Evolutionary conservation across 495 filamentous ascomycete genomes (phyloP).

Genomic region (Aspergillus cristatus): DNA sequence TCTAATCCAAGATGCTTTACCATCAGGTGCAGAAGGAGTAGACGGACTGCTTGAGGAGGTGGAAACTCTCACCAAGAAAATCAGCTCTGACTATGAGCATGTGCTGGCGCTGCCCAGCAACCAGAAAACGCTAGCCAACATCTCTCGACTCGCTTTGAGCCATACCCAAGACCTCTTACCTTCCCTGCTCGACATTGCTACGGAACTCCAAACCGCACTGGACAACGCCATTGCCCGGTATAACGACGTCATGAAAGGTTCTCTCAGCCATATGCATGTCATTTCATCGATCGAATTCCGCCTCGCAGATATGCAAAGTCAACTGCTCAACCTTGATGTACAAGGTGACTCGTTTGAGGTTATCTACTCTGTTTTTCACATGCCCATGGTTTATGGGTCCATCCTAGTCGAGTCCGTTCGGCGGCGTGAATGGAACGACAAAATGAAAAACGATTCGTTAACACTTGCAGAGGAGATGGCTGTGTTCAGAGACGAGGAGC

Average conservation of each 20-base stretch:
- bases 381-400: constrained; percentile 83
- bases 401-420: constrained; percentile 77
- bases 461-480: constrained; percentile 87
- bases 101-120: constrained; percentile 58
- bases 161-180: constrained; percentile 88
- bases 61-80: constrained; percentile 72
- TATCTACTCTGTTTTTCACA: constrained; percentile 61
- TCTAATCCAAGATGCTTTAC: constrained; percentile 31
- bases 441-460: constrained; percentile 74
- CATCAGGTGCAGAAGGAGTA: constrained; percentile 31
- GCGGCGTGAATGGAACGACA: constrained; percentile 83
- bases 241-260: constrained; percentile 47
- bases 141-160: constrained; percentile 74
- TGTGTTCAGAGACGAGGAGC: constrained; percentile 80
- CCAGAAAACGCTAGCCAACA: constrained; percentile 63
- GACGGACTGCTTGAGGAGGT: constrained; percentile 70
- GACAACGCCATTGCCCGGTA: constrained; percentile 57
- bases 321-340: constrained; percentile 62
- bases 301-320: constrained; percentile 57
- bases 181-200: constrained; percentile 56
- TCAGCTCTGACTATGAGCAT: constrained; percentile 78
- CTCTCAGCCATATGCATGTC: constrained; percentile 63
- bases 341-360: constrained; percentile 65
- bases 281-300: constrained; percentile 70
- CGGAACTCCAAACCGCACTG: constrained; percentile 68